Conservation (phyloP, 352 stramenopile species). For the Pythium oligandrum region DNA sequence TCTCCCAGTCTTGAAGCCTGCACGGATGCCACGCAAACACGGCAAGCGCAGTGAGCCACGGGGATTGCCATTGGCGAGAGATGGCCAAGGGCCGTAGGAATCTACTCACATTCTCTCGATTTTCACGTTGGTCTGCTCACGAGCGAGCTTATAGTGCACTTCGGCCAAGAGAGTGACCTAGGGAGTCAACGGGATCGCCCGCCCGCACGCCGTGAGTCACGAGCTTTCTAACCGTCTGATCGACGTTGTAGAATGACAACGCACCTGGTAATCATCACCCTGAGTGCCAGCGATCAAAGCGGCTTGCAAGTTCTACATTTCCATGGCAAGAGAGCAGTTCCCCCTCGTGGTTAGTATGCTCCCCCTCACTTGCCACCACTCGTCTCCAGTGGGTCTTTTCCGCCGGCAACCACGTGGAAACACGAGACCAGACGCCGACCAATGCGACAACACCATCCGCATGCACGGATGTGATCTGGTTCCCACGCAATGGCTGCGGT, state of each 20-base stretch:
- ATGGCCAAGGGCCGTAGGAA: neutral
- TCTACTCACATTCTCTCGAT: slow-evolving; percentile 70
- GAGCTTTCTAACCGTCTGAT: no score
- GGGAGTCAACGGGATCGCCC: neutral
- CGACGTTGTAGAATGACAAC: slow-evolving; percentile 3
- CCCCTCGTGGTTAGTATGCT: slow-evolving; percentile 10
- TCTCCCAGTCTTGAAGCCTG: slow-evolving; percentile 84
- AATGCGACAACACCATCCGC: slow-evolving; percentile 13
- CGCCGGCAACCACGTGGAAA: neutral
- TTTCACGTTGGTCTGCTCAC: slow-evolving; percentile 69
- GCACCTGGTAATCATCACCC: slow-evolving; percentile 41
- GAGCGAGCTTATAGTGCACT: slow-evolving; percentile 75
- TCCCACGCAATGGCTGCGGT: slow-evolving; percentile 8
- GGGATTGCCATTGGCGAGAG: slow-evolving; percentile 2
- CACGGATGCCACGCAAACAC: neutral
- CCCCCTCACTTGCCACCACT: neutral
- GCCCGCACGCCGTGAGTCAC: no score
- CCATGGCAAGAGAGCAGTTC: slow-evolving; percentile 8
- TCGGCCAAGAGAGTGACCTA: slow-evolving; percentile 71
- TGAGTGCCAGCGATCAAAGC: slow-evolving; percentile 43
- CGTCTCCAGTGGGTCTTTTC: neutral
- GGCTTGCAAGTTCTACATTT: slow-evolving; percentile 55
- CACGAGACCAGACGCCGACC: neutral
- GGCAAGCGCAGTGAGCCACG: slow-evolving; percentile 2
- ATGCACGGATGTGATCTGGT: slow-evolving; percentile 9